These are phyloP conservation scores for Kitagawia praeruptora DNA, from an alignment of 129 eudicot genomes.

Conservation along the genomic window DNA sequence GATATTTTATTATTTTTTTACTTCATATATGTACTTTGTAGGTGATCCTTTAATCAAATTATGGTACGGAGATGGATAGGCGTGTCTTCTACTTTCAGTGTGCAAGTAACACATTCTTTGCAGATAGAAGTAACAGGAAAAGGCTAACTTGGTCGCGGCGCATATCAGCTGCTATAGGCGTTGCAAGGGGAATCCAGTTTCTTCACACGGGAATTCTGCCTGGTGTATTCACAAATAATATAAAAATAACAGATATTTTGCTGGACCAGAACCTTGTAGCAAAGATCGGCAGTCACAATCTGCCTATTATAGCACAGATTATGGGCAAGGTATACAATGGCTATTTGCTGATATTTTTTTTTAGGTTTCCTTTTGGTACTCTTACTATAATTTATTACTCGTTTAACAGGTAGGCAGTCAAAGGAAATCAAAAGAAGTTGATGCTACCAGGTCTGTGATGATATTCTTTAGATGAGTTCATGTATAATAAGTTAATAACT, in stretches of 20 bases:
- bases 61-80: not conserved
- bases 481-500: not conserved
- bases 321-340: constrained; percentile 22
- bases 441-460: constrained; percentile 5
- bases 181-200: constrained; percentile 63
- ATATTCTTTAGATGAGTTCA: not conserved
- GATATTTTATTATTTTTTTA: not conserved
- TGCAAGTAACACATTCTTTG: not conserved
- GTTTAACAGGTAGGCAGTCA: constrained; percentile 5
- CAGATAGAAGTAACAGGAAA: constrained; percentile 34
- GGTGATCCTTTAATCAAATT: not conserved
- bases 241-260: constrained; percentile 52
- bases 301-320: constrained; percentile 36
- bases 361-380: not conserved
- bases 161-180: constrained; percentile 49
- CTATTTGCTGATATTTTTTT: not conserved
- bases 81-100: not conserved
- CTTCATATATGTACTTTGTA: not conserved
- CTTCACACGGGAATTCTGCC: constrained; percentile 50
- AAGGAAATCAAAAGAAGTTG: constrained; percentile 3
- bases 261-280: constrained; percentile 49
- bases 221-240: constrained; percentile 31
- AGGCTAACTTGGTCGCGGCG: constrained; percentile 50
- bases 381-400: not conserved
- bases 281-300: constrained; percentile 52